Base-by-base conservation (phyloP, 257 asterid species). In the Solanum appendiculatum region DNA sequence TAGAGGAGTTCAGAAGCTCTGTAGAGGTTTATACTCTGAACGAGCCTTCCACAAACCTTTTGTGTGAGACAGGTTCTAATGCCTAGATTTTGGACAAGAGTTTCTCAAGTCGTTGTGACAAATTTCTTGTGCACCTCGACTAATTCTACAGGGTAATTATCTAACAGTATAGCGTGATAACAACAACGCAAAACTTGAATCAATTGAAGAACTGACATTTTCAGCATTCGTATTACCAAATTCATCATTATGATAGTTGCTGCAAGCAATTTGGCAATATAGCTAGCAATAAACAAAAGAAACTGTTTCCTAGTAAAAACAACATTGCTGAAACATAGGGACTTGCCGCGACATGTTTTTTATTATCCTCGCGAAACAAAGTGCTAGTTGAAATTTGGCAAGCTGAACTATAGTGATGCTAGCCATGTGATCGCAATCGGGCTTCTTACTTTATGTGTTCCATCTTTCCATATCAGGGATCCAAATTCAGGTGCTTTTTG, bases 341-440 rank as follows among this genome's bases (percentile, higher is more conserved):
- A 27, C 23, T 46, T 16, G 66, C 66, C 29, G 9, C 66, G 18
- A 46, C 66, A 80, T 46, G 42, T 46, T 46, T 46, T 78, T 80
- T 80, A 80, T 80, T 80, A 80, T 46, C 85, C 85, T 16, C 27
- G 42, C 84, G 14, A 44, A 25, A 80, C 84, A 80, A 80, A 80
- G 25, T 44, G 64, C 84, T 44, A 16, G 66, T 46, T 66, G 23
- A 58, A 68, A 77, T 84, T 48, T 2, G 40, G 37, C 63, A 63
- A 44, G 84, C 84, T 68, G 84, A 84, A 72, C 84, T 89, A 95
- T 33, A 90, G 77, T n/a, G 98, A 93, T 48, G 93, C 87, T 39
- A 96, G 90, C 98, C 98, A 95, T 82, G 99, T 94, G 81, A 97
- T 87, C 4, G 89, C 94, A 75, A 96, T 90, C 1, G 99, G 97